A percentile compares a stretch with the other conserved stretches of the same genome.
Conservation (phyloP, 306 rosid genomes). For the Herpetospermum pedunculosum region DNA sequence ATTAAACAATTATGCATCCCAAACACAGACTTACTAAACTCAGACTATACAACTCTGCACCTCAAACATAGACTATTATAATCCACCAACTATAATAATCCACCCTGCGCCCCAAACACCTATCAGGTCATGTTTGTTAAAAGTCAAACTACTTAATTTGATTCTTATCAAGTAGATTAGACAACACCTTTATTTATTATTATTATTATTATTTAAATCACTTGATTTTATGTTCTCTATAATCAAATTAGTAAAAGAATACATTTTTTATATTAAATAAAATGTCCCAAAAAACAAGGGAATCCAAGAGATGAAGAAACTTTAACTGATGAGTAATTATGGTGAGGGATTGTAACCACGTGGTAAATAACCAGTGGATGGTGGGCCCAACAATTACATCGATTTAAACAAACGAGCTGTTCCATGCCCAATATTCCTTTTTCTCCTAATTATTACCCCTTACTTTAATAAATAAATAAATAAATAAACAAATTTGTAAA, state of each 20-base stretch:
- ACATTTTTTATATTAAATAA: neutral
- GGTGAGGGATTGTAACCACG: neutral
- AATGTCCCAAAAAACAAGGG: neutral
- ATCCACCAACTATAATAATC: no score
- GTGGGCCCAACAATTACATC: neutral
- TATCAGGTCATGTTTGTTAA: no score
- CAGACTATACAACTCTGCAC: no score
- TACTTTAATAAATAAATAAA: conserved; percentile 1
- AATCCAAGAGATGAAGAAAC: no score
- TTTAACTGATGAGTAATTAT: neutral
- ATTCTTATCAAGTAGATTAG: no score
- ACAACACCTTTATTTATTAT: no score
- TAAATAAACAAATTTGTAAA: neutral
- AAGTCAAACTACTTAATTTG: no score
- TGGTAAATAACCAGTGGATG: neutral
- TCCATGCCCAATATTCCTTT: neutral
- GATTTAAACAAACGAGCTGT: neutral
- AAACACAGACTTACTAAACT: no score
- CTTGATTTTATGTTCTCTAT: neutral
- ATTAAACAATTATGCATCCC: no score
- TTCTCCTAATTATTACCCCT: neutral
- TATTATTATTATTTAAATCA: no score
- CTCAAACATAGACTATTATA: no score
- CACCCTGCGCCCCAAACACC: no score
- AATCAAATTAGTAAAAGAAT: neutral